phyloP scores from a whole-genome alignment of 2,329 filamentous ascomycete genomes.

The Colletotrichum sp. region DNA sequence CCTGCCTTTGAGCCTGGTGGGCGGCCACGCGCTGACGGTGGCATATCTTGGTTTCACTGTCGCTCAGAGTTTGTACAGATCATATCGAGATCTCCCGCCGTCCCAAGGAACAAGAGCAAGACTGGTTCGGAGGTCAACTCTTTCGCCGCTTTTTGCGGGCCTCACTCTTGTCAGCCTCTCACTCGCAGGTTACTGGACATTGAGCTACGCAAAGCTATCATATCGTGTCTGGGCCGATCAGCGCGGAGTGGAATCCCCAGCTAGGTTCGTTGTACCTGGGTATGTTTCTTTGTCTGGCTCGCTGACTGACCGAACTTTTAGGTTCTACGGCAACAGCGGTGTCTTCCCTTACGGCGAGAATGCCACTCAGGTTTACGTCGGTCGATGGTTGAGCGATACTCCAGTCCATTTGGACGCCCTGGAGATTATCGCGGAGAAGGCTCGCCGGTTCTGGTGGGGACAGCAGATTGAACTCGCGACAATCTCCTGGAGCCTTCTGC shows the following conservation, averaged over 20 bases:
- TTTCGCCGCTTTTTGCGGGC: slow-evolving; percentile 42
- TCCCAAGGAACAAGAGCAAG: slow-evolving; percentile 40
- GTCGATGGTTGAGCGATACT: slow-evolving; percentile 59
- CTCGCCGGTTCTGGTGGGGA: slow-evolving; percentile 66
- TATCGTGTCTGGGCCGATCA: slow-evolving; percentile 56
- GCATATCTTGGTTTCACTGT: slow-evolving; percentile 24
- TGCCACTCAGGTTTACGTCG: slow-evolving; percentile 39
- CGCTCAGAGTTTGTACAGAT: slow-evolving; percentile 26
- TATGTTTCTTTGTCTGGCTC: background rate
- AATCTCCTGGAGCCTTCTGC: slow-evolving; percentile 59
- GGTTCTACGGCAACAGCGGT: slow-evolving; percentile 36
- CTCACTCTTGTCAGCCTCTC: slow-evolving; percentile 52
- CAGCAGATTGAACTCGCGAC: slow-evolving; percentile 63
- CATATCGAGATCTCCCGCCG: slow-evolving; percentile 32
- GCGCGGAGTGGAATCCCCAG: slow-evolving; percentile 41
- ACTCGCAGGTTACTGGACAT: slow-evolving; percentile 47
- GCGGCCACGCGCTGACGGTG: slow-evolving; percentile 23
- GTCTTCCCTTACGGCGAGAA: slow-evolving; percentile 35
- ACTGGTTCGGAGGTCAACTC: slow-evolving; percentile 27
- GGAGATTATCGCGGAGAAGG: slow-evolving; percentile 58
- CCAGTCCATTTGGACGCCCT: slow-evolving; percentile 57
- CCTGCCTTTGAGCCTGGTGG: slow-evolving; percentile 18
- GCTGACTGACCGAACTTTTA: slow-evolving; percentile 3
- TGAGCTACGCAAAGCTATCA: slow-evolving; percentile 48
- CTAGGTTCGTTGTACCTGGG: slow-evolving; percentile 31